These are phyloP conservation scores for Pichia sp. DNA, from an alignment of 1,139 yeast species.

Conservation along the genomic window DNA sequence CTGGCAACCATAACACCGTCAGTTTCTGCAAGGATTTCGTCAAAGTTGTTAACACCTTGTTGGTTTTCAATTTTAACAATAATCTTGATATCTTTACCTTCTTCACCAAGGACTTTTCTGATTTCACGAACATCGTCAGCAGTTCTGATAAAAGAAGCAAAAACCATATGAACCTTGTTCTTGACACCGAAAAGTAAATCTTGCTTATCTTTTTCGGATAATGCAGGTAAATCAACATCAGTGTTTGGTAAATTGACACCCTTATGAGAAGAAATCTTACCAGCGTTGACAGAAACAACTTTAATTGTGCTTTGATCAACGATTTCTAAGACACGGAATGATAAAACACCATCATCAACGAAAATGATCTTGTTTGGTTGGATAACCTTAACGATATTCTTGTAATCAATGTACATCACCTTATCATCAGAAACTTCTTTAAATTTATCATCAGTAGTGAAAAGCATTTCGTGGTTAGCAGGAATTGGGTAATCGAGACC, in stretches of 20 bases:
- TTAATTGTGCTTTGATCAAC: conserved; percentile 71
- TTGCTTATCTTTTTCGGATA: conserved; percentile 89
- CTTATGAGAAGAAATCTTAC: conserved; percentile 93
- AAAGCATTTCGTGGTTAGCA: conserved; percentile 83
- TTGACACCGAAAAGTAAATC: conserved; percentile 93
- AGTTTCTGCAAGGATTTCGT: conserved; percentile 85
- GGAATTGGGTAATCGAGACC: conserved; percentile 75
- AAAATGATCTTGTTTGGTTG: conserved; percentile 80
- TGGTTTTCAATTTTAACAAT: conserved; percentile 97
- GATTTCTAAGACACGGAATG: conserved; percentile 84
- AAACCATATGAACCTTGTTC: conserved; percentile 95
- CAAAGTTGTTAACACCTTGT: conserved; percentile 99
- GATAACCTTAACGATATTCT: conserved; percentile 92
- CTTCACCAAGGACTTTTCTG: conserved; percentile 93
- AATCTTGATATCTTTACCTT: conserved; percentile 92
- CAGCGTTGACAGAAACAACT: conserved; percentile 87
- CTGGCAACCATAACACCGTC: conserved; percentile 99
- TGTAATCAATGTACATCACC: conserved; percentile 86
- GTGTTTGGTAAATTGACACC: conserved; percentile 99
- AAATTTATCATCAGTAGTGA: conserved; percentile 85
- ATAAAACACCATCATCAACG: conserved; percentile 95
- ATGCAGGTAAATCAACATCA: conserved; percentile 97
- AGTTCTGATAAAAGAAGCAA: conserved; percentile 96
- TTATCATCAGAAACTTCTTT: conserved; percentile 63
- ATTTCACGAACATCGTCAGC: conserved; percentile 85